Conservation (phyloP, 202 grass and related monocot species). For the Eragrostis tef region DNA sequence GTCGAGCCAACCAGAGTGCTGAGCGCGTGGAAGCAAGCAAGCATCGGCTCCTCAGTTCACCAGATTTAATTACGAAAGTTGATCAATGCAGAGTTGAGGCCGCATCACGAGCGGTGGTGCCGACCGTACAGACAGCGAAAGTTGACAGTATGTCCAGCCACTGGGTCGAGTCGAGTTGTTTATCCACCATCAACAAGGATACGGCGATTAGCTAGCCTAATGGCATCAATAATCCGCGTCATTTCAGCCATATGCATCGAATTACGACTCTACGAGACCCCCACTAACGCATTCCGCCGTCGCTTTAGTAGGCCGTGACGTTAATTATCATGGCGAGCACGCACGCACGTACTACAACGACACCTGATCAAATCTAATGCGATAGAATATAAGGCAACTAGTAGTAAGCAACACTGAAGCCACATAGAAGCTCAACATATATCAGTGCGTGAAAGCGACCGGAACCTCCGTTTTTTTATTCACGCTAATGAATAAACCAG, state of each 20-base stretch:
- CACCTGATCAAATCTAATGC: not conserved
- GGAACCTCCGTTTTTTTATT: slow-evolving; percentile 44
- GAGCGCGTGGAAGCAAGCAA: too few relatives aligned
- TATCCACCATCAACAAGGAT: not conserved
- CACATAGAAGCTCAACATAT: not conserved
- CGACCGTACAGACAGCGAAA: not conserved
- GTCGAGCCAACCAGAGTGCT: too few relatives aligned
- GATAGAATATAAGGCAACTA: not conserved
- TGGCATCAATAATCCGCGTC: slow-evolving; percentile 9
- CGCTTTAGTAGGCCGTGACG: not conserved
- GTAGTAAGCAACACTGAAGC: slow-evolving; percentile 4
- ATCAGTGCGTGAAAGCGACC: slow-evolving; percentile 5
- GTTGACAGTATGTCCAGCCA: not conserved
- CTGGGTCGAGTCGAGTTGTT: not conserved
- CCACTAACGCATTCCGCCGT: not conserved
- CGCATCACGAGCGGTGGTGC: too few relatives aligned
- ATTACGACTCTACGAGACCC: not conserved
- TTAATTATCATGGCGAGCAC: slow-evolving; percentile 37
- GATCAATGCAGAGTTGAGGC: too few relatives aligned
- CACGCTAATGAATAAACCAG: not conserved
- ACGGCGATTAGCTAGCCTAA: not conserved
- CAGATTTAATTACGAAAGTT: too few relatives aligned
- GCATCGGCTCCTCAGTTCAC: too few relatives aligned
- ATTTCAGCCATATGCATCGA: not conserved
- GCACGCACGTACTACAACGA: not conserved